These are phyloP conservation scores for Haplographium delicatum DNA, from an alignment of 495 filamentous ascomycete species.

Conservation along the genomic window DNA sequence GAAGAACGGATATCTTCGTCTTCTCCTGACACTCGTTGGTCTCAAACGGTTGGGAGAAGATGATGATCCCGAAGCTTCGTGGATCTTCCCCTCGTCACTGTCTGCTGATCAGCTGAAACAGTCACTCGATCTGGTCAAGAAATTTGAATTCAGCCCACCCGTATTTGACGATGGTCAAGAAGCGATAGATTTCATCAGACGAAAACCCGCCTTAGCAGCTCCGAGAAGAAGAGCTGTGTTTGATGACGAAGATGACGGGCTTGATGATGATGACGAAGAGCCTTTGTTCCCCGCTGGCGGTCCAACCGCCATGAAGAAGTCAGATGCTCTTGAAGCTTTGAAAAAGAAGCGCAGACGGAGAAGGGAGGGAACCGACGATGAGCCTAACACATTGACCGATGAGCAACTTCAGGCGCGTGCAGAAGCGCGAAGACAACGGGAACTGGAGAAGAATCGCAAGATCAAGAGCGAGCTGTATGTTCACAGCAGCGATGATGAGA, in stretches of 20 bases:
- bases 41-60: slow-evolving; percentile 61
- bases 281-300: slow-evolving; percentile 66
- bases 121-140: slow-evolving; percentile 56
- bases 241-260: slow-evolving; percentile 55
- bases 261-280: slow-evolving; percentile 48
- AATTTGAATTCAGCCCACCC: slow-evolving; percentile 66
- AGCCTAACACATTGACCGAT: slow-evolving; percentile 38
- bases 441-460: slow-evolving; percentile 60
- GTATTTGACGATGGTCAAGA: slow-evolving; percentile 62
- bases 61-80: slow-evolving; percentile 66
- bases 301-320: slow-evolving; percentile 49
- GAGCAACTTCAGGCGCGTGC: slow-evolving; percentile 35
- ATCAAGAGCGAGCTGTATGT: slow-evolving; percentile 85
- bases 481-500: slow-evolving; percentile 72
- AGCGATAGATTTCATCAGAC: slow-evolving; percentile 71
- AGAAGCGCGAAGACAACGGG: slow-evolving; percentile 43
- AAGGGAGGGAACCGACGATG: slow-evolving; percentile 38
- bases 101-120: slow-evolving; percentile 58
- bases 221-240: slow-evolving; percentile 45
- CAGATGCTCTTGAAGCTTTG: slow-evolving; percentile 40
- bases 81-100: slow-evolving; percentile 69
- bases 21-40: slow-evolving; percentile 74
- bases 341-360: slow-evolving; percentile 41
- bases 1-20: slow-evolving; percentile 82
- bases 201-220: slow-evolving; percentile 50